Conservation (phyloP, 768 basidiomycete genomes). For the Pleurotus djamor region DNA sequence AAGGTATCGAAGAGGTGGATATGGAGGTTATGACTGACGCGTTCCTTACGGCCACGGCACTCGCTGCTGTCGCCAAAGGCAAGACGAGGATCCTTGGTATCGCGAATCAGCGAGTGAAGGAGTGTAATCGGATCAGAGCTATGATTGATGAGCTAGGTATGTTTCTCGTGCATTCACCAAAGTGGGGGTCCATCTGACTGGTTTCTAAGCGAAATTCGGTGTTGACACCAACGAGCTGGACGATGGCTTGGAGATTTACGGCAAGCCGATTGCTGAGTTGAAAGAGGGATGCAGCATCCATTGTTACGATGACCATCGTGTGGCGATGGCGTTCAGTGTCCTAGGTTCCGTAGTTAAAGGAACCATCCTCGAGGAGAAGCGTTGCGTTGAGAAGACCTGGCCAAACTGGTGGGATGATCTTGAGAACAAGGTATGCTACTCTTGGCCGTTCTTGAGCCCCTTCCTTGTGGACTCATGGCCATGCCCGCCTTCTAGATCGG, state of each 20-base stretch:
- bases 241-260: constrained; percentile 90
- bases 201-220: constrained; percentile 81
- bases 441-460: too few species aligned
- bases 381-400: constrained; percentile 99
- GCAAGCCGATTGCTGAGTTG: constrained; percentile 63
- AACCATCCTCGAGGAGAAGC: constrained; percentile 91
- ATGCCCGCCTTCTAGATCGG: constrained; percentile 62
- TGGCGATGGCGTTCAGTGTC: constrained; percentile 98
- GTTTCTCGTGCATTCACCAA: constrained; percentile 16
- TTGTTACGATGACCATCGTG: constrained; percentile 98
- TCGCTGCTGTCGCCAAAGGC: constrained; percentile 79
- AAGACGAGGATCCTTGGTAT: constrained; percentile 90
- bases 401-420: constrained; percentile 99
- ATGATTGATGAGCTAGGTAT: constrained; percentile 95
- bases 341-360: constrained; percentile 69
- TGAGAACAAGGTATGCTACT: constrained; percentile 74
- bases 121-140: constrained; percentile 94
- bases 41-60: constrained; percentile 91
- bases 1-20: constrained; percentile 83
- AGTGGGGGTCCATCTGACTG: not conserved
- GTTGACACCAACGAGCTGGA: constrained; percentile 90
- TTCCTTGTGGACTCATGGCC: too few species aligned
- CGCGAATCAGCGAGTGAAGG: constrained; percentile 97
- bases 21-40: constrained; percentile 99
- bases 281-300: constrained; percentile 77